Conservation (phyloP, 108 stramenopile species). For the Mayamaea pseudoterrestris region DNA sequence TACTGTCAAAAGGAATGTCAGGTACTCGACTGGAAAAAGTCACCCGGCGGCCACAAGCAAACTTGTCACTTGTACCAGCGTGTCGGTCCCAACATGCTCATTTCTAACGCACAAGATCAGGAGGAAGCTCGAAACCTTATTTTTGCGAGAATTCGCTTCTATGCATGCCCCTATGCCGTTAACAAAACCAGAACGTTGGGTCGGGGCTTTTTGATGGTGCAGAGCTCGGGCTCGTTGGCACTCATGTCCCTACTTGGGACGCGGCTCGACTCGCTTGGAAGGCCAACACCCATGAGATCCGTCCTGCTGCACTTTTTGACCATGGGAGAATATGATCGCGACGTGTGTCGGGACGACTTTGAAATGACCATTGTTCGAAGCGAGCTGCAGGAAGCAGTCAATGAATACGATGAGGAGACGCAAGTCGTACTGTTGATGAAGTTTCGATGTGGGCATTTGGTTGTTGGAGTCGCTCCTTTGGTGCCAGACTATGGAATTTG, state of each 20-base stretch:
- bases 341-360: constrained; percentile 80
- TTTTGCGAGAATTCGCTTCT: constrained; percentile 56
- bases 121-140: constrained; percentile 48
- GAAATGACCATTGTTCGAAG: constrained; percentile 52
- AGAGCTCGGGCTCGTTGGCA: constrained; percentile 51
- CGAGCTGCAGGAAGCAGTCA: constrained; percentile 38
- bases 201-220: constrained; percentile 67
- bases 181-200: constrained; percentile 30
- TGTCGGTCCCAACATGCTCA: constrained; percentile 32
- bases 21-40: constrained; percentile 59
- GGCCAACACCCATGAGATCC: constrained; percentile 17
- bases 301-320: constrained; percentile 71
- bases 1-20: constrained; percentile 73
- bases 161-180: constrained; percentile 74
- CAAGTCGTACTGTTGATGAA: constrained; percentile 56
- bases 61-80: constrained; percentile 57
- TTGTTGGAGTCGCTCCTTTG: constrained; percentile 46
- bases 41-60: constrained; percentile 55
- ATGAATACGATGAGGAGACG: constrained; percentile 49
- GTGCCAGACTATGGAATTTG: constrained; percentile 68
- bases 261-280: constrained; percentile 15
- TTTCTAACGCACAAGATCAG: constrained; percentile 27
- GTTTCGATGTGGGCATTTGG: constrained; percentile 75
- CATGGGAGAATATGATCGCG: constrained; percentile 65
- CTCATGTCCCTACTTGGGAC: constrained; percentile 46